Base-by-base conservation (phyloP, 108 stramenopile species). In the Phaeodactylum tricornutum region DNA sequence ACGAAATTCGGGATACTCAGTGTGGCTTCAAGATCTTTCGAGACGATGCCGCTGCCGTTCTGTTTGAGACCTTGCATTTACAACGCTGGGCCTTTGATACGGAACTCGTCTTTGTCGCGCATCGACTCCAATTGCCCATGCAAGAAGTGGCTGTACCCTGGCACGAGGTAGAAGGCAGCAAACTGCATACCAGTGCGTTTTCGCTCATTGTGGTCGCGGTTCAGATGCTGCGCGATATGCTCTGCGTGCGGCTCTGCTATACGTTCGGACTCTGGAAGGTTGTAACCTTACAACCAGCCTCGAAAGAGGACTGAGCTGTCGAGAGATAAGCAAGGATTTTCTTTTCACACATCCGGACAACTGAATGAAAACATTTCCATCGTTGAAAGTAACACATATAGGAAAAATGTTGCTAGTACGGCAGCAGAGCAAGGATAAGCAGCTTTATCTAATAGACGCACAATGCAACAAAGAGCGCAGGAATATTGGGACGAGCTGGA, bases 11-110 rank as follows among this genome's bases (percentile, higher is more conserved):
- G 22, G 87, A 89, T 57, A 89, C 87, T 2, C 87, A 89, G 57
- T 89, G 87, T 43, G 87, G 87, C 0, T 89, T 89, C 56, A 89
- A 89, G 52, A 38, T 89, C 12, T 84, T 89, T 47, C 50, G 64
- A 26, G 50, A 66, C 25, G 15, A 68, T 33, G 74, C 78, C 17
- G 64, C 71, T 1, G 29, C 39, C 7, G 29, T 39, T 12, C 36
- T 78, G 21, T 89, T 89, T 57, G 26, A 55, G 24, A 80, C 61
- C 35, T 56, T 90, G 22, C 83, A 90, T 48, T 52, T 36, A 37
- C 53, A 54, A 9, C 73, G 73, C 0, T 75, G 78, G 73, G 78
- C 87, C 0, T 90, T 90, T 61, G 87, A 90, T 44, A 90, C 72
- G 12, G 87, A 90, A 59, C 25, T 89, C 27, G 71, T 90, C 31